Conservation (phyloP, 2,329 filamentous ascomycete species). For the Metarhizium rileyi region DNA sequence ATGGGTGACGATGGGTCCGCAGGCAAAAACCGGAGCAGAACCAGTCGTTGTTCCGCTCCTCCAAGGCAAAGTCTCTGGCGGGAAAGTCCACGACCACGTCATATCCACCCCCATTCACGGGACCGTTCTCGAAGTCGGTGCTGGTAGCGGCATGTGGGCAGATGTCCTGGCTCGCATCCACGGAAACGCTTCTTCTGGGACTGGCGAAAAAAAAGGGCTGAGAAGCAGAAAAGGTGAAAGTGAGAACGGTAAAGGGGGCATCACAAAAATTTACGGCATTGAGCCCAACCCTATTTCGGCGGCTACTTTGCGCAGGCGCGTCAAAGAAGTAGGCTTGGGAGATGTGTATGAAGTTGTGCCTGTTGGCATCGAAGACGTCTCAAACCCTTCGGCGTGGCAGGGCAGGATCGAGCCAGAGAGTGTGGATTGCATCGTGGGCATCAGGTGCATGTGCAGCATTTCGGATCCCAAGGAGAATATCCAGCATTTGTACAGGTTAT, state of each 20-base stretch:
- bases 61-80: constrained; percentile 34
- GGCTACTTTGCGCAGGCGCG: constrained; percentile 32
- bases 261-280: constrained; percentile 49
- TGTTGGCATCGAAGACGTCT: constrained; percentile 50
- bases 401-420: constrained; percentile 39
- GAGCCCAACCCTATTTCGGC: constrained; percentile 53
- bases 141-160: constrained; percentile 52
- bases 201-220: constrained; percentile 9
- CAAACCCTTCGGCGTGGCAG: constrained; percentile 28
- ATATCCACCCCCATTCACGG: constrained; percentile 33
- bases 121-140: constrained; percentile 51
- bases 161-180: constrained; percentile 34
- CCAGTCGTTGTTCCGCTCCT: constrained; percentile 43
- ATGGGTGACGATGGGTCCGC: constrained; percentile 46
- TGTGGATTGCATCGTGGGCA: constrained; percentile 49
- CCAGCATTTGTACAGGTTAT: constrained; percentile 41
- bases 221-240: background rate
- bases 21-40: constrained; percentile 32
- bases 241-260: constrained; percentile 6
- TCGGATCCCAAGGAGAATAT: constrained; percentile 49
- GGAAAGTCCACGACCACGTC: constrained; percentile 23
- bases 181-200: constrained; percentile 4
- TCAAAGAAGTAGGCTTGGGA: constrained; percentile 41
- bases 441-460: constrained; percentile 55
- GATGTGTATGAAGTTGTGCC: constrained; percentile 53